Conservation (phyloP, 2,329 filamentous ascomycete genomes). For the Graphium sp. region DNA sequence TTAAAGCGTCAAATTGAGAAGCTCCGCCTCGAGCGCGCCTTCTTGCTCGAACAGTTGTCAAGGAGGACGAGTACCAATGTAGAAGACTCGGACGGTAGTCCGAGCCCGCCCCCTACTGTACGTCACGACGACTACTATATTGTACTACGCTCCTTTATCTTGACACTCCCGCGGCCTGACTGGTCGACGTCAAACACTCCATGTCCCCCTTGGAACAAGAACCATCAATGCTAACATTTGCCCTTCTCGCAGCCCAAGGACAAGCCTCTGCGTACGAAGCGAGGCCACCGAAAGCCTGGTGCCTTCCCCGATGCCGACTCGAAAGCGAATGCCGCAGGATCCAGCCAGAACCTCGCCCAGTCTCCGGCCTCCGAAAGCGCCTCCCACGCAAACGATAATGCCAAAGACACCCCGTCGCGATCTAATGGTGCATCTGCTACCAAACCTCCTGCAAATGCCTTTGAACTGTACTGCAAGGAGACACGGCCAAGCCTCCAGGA, state of each 20-base stretch:
- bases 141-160: too few species aligned
- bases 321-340: conserved; percentile 13
- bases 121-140: conserved; percentile 16
- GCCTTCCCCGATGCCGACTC: conserved; percentile 23
- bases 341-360: conserved; percentile 28
- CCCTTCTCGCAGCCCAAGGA: conserved; percentile 46
- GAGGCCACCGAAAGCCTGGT: conserved; percentile 48
- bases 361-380: conserved; percentile 14
- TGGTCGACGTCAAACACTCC: too few species aligned
- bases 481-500: conserved; percentile 23
- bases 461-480: conserved; percentile 37
- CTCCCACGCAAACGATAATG: conserved; percentile 12
- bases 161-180: too few species aligned
- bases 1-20: conserved; percentile 80
- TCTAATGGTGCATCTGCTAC: conserved; percentile 24
- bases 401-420: too few species aligned
- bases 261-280: conserved; percentile 60
- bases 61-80: conserved; percentile 60
- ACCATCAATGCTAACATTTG: too few species aligned
- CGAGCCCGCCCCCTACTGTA: conserved; percentile 66
- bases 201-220: too few species aligned
- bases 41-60: conserved; percentile 55
- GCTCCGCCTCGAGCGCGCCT: conserved; percentile 71
- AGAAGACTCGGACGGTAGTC: conserved; percentile 64
- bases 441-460: conserved; percentile 29